Evolutionary conservation across 352 stramenopile genomes (phyloP).

Genomic region (Phytophthora meadii): DNA sequence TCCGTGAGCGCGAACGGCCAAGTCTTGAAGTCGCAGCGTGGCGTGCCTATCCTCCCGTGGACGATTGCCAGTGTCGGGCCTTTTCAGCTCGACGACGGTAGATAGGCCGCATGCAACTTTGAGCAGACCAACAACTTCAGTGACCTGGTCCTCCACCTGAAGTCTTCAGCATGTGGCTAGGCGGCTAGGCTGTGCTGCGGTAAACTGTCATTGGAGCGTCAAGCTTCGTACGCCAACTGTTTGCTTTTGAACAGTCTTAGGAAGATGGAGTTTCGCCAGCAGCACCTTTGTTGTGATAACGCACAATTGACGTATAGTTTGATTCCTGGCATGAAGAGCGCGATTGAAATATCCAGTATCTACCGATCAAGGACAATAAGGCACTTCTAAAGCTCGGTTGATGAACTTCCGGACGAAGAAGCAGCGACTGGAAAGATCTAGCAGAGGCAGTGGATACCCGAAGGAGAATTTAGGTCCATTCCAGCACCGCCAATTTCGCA

Average conservation of each 20-base stretch:
- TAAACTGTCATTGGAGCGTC: neutral
- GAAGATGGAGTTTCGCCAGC: too few relatives aligned
- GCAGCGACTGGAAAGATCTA: conserved; percentile 11
- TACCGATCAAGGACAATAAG: neutral
- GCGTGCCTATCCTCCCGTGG: conserved; percentile 10
- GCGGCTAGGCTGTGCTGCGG: too few relatives aligned
- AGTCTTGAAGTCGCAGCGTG: conserved; percentile 11
- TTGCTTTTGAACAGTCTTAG: too few relatives aligned
- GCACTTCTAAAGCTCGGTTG: neutral
- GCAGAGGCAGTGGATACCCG: conserved; percentile 7
- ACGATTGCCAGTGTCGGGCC: conserved; percentile 1
- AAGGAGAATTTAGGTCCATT: neutral
- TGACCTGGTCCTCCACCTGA: too few relatives aligned
- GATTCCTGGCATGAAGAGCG: too few relatives aligned
- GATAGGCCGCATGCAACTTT: conserved; percentile 8
- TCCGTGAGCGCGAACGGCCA: conserved; percentile 2
- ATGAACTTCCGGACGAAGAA: neutral
- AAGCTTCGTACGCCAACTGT: neutral
- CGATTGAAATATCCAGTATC: too few relatives aligned
- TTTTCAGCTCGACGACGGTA: conserved; percentile 17
- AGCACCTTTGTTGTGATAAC: neutral
- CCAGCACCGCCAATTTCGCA: conserved; percentile 1
- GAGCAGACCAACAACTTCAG: too few relatives aligned
- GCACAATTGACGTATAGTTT: neutral
- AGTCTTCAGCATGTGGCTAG: too few relatives aligned